phyloP scores from a whole-genome alignment of 441 rosid species.

The Raphanus hybrid region DNA sequence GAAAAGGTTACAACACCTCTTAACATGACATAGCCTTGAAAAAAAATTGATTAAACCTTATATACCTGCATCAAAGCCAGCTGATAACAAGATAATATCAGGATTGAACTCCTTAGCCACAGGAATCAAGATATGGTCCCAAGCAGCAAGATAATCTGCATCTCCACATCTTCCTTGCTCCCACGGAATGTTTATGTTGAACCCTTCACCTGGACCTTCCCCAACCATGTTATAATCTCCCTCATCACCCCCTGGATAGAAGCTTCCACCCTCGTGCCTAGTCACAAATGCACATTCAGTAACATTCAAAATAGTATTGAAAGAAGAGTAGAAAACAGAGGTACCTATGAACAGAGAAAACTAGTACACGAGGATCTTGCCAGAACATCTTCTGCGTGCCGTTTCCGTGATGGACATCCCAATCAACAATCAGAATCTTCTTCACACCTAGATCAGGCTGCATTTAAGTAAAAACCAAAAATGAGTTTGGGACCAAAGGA shows the following conservation, averaged over 20 bases:
- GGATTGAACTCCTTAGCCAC: slow-evolving; percentile 84
- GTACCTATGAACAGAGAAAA: slow-evolving; percentile 98
- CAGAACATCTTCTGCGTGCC: slow-evolving; percentile 93
- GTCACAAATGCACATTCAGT: background rate
- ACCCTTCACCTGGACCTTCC: slow-evolving; percentile 88
- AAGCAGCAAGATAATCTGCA: slow-evolving; percentile 90
- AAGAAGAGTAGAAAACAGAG: no score
- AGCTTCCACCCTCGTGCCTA: slow-evolving; percentile 86
- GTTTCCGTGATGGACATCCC: slow-evolving; percentile 99
- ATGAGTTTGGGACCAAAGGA: background rate
- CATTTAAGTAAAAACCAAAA: slow-evolving; percentile 6
- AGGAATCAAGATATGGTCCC: slow-evolving; percentile 94
- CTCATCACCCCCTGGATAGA: slow-evolving; percentile 80
- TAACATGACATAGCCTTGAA: background rate
- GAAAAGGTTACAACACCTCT: slow-evolving; percentile 17
- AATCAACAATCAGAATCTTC: slow-evolving; percentile 88
- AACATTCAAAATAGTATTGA: no score
- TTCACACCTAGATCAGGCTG: slow-evolving; percentile 69
- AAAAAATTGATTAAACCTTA: slow-evolving; percentile 11
- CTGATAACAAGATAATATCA: slow-evolving; percentile 78
- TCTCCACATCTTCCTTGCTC: slow-evolving; percentile 85
- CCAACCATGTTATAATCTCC: slow-evolving; percentile 88
- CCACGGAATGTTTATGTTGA: slow-evolving; percentile 97
- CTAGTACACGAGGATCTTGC: slow-evolving; percentile 87
- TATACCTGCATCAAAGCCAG: slow-evolving; percentile 98